These are phyloP conservation scores for Austroboletus eburneus DNA, from an alignment of 768 basidiomycete species.

Conservation along the genomic window DNA sequence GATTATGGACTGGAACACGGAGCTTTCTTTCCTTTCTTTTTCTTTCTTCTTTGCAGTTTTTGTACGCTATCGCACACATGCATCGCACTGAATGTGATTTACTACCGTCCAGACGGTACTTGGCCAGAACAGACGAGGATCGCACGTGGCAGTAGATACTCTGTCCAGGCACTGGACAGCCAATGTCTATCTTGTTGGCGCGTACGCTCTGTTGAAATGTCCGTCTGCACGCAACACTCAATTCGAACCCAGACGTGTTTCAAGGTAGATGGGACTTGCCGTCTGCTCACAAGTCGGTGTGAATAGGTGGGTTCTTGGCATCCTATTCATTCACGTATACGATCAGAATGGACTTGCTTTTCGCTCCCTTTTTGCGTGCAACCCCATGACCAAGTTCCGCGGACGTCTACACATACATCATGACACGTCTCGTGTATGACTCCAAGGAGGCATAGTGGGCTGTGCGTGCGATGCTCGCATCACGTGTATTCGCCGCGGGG, in stretches of 20 bases:
- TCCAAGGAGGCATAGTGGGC: not conserved
- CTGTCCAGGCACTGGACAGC: not conserved
- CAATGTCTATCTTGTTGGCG: not conserved
- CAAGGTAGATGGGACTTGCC: not conserved
- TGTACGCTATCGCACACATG: constrained; percentile 21
- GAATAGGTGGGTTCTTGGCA: constrained; percentile 6
- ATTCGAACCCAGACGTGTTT: constrained; percentile 1
- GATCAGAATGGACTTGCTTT: constrained; percentile 9
- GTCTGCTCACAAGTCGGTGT: constrained; percentile 2
- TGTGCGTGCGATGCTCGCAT: constrained; percentile 1
- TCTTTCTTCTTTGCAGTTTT: constrained; percentile 10
- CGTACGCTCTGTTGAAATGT: constrained; percentile 2
- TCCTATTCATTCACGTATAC: constrained; percentile 2
- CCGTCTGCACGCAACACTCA: constrained; percentile 5
- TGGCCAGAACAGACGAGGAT: not conserved
- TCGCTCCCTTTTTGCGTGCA: constrained; percentile 6
- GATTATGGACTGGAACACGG: constrained; percentile 27
- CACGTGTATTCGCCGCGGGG: constrained; percentile 4
- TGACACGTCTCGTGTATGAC: constrained; percentile 8
- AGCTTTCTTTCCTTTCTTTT: constrained; percentile 12
- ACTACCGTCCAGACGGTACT: constrained; percentile 4
- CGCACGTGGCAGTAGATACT: not conserved
- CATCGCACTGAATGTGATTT: constrained; percentile 16
- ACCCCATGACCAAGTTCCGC: constrained; percentile 18
- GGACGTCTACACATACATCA: constrained; percentile 13